Evolutionary conservation across 371 early-diverging fungal species (phyloP).

Genomic region (Aphelidium insulamus): DNA sequence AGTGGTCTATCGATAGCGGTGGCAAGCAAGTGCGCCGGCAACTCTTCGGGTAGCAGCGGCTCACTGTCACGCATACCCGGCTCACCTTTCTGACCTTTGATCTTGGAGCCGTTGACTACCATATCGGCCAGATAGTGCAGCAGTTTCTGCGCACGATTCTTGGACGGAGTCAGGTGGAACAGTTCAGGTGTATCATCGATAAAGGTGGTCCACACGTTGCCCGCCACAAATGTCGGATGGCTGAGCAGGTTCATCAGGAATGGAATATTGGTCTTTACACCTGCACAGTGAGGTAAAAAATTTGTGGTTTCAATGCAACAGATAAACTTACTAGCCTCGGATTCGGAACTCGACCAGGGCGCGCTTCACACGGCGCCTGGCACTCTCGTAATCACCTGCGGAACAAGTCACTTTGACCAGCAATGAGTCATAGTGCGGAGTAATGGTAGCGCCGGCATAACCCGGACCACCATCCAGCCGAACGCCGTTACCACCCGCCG

Average conservation of each 20-base stretch:
- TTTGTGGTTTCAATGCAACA: too few relatives aligned
- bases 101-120: constrained; percentile 70
- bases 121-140: constrained; percentile 72
- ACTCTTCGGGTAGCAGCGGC: too few relatives aligned
- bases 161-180: constrained; percentile 40
- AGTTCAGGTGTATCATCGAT: constrained; percentile 85
- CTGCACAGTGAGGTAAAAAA: too few relatives aligned
- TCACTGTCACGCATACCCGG: constrained; percentile 6
- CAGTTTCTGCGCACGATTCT: constrained; percentile 69
- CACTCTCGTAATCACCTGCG: constrained; percentile 61
- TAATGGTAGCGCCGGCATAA: constrained; percentile 72
- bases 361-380: constrained; percentile 63
- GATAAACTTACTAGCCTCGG: too few relatives aligned
- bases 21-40: too few relatives aligned
- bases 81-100: constrained; percentile 56
- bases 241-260: constrained; percentile 70
- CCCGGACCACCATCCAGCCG: constrained; percentile 77
- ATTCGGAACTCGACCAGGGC: constrained; percentile 82
- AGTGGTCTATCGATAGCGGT: too few relatives aligned
- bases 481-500: constrained; percentile 70
- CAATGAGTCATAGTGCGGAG: constrained; percentile 88
- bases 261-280: constrained; percentile 86
- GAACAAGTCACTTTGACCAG: constrained; percentile 79
- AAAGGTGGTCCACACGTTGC: constrained; percentile 82
- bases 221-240: constrained; percentile 46